Percentiles rank a stretch among this genome's conserved stretches.
phyloP scores from a whole-genome alignment of 148 eudicot species.

The Camellia japonica region DNA sequence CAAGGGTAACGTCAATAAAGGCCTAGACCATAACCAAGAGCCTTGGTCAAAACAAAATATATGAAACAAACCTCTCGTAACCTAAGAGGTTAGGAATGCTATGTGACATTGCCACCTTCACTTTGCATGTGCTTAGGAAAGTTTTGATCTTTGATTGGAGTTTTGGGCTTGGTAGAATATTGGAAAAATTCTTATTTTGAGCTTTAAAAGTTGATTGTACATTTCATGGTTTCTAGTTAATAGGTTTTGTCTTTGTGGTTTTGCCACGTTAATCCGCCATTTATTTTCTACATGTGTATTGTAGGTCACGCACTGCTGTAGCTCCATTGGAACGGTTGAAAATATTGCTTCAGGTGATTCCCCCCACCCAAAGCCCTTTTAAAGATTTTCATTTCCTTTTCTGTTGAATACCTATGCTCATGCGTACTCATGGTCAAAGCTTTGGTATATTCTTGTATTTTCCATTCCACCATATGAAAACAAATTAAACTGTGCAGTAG shows the following conservation, averaged over 20 bases:
- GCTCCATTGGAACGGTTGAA: conserved; percentile 76
- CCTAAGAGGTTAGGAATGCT: no score
- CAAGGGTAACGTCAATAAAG: no score
- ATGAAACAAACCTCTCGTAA: no score
- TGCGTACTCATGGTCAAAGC: not conserved
- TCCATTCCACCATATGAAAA: no score
- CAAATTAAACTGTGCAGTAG: no score
- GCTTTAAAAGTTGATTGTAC: not conserved
- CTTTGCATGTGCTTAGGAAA: no score
- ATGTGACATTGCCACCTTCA: no score
- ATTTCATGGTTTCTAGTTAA: not conserved
- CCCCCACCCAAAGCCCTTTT: not conserved
- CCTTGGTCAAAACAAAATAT: no score
- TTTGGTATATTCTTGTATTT: not conserved
- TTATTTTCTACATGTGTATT: conserved; percentile 8
- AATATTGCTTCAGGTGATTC: conserved; percentile 68
- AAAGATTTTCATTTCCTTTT: not conserved
- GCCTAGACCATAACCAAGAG: no score
- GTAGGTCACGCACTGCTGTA: conserved; percentile 84
- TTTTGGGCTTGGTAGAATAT: not conserved
- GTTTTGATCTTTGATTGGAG: no score
- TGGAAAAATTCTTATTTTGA: not conserved
- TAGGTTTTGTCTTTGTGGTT: not conserved
- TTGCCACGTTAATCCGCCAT: not conserved
- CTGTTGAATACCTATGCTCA: not conserved